These are phyloP conservation scores for Perkinsus chesapeaki DNA, from an alignment of 169 alveolate species.

Conservation along the genomic window DNA sequence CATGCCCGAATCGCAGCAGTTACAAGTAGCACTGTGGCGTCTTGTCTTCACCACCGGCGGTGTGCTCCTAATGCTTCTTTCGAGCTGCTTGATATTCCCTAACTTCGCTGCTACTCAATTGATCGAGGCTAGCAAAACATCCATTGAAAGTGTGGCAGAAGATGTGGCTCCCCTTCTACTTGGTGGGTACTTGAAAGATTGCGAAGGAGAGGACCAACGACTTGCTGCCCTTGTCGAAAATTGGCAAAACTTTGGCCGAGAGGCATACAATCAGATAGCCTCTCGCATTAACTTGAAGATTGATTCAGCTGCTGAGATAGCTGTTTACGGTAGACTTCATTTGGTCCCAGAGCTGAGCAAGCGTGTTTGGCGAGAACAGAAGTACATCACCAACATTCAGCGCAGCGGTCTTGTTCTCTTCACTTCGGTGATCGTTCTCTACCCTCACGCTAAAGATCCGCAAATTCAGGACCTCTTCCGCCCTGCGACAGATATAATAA, in stretches of 20 bases:
- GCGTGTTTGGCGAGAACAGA: background rate
- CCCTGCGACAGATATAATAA: background rate
- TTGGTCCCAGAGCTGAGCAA: background rate
- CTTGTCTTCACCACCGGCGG: too few species aligned
- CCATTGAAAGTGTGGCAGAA: background rate
- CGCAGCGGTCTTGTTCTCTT: background rate
- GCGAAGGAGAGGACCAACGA: background rate
- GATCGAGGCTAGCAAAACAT: background rate
- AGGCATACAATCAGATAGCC: background rate
- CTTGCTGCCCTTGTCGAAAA: background rate
- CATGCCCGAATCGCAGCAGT: background rate
- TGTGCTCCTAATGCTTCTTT: too few species aligned
- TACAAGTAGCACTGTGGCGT: too few species aligned
- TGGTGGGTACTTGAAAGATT: background rate
- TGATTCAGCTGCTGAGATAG: background rate
- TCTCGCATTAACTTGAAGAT: background rate
- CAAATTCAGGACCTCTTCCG: background rate
- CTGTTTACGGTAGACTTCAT: background rate
- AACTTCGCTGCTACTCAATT: too few species aligned
- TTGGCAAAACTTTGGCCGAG: background rate
- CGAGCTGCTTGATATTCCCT: too few species aligned
- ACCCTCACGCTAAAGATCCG: background rate
- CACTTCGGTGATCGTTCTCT: background rate
- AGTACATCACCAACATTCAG: background rate
- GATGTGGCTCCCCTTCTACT: background rate